phyloP scores from a whole-genome alignment of 2,329 filamentous ascomycete genomes.

The Coniochaeta sp. region DNA sequence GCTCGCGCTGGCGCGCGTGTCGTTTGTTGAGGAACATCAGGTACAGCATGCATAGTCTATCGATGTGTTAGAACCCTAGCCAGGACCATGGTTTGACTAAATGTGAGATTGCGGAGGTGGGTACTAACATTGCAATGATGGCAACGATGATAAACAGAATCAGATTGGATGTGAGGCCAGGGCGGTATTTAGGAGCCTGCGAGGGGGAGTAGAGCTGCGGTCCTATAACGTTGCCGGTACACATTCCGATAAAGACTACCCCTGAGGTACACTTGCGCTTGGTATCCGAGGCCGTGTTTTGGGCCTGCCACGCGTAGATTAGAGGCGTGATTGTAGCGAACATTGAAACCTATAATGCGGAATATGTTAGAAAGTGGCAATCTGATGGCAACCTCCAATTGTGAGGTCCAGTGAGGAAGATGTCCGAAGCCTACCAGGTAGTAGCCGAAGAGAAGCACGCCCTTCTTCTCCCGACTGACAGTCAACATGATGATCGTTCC shows the following conservation, averaged over 20 bases:
- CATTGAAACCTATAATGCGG: conserved; percentile 27
- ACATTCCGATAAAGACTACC: conserved; percentile 54
- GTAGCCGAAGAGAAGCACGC: conserved; percentile 46
- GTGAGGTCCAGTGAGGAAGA: background rate
- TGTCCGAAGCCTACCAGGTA: conserved; percentile 37
- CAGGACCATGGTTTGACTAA: too few species aligned
- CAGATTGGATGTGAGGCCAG: conserved; percentile 53
- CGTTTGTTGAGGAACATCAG: conserved; percentile 44
- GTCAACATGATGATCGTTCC: conserved; percentile 50
- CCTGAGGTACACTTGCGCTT: conserved; percentile 59
- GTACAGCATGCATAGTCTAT: conserved; percentile 33
- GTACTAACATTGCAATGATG: conserved; percentile 1
- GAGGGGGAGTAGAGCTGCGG: conserved; percentile 53
- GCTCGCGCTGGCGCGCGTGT: conserved; percentile 31
- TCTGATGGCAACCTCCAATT: too few species aligned
- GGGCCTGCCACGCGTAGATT: conserved; percentile 48
- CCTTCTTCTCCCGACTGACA: conserved; percentile 40
- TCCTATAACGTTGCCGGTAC: conserved; percentile 46
- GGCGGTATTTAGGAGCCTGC: conserved; percentile 49
- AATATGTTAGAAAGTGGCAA: background rate
- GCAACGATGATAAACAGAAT: conserved; percentile 49
- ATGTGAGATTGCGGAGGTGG: too few species aligned
- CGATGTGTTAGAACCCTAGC: background rate
- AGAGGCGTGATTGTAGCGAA: conserved; percentile 50
- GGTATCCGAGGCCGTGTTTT: conserved; percentile 58